Evolutionary conservation across 495 filamentous ascomycete species (phyloP).

Genomic region (Xylaria palmicola): DNA sequence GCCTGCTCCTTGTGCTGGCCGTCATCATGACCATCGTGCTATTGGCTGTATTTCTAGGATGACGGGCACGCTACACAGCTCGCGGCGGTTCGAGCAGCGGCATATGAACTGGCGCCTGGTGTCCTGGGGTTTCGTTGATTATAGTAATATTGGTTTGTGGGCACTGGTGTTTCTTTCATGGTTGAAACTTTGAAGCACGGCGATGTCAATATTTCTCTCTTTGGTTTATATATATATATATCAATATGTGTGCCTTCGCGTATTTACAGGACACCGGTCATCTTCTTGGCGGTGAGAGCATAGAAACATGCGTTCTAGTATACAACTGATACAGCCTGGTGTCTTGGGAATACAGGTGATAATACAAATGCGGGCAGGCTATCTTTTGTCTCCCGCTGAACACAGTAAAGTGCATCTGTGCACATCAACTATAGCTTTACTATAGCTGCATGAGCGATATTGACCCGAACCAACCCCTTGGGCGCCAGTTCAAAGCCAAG

Average conservation of each 20-base stretch:
- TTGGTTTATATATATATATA: slow-evolving; percentile 8
- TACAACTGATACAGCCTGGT: neutral
- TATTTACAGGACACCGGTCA: neutral
- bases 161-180: neutral
- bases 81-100: neutral
- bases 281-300: neutral
- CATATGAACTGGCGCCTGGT: slow-evolving; percentile 9
- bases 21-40: slow-evolving; percentile 87
- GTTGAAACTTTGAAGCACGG: neutral
- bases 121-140: neutral
- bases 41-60: slow-evolving; percentile 75
- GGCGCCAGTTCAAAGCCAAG: too few relatives aligned
- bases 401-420: neutral
- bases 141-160: neutral
- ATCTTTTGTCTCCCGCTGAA: neutral
- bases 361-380: neutral
- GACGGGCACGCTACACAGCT: slow-evolving; percentile 6
- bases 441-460: too few relatives aligned
- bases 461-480: too few relatives aligned
- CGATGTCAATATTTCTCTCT: neutral
- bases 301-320: neutral
- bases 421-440: neutral
- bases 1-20: slow-evolving; percentile 84
- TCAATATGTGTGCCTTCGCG: neutral
- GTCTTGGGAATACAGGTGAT: neutral